Evolutionary conservation across 2,329 filamentous ascomycete genomes (phyloP).

Genomic region (Apiospora saccharicola): DNA sequence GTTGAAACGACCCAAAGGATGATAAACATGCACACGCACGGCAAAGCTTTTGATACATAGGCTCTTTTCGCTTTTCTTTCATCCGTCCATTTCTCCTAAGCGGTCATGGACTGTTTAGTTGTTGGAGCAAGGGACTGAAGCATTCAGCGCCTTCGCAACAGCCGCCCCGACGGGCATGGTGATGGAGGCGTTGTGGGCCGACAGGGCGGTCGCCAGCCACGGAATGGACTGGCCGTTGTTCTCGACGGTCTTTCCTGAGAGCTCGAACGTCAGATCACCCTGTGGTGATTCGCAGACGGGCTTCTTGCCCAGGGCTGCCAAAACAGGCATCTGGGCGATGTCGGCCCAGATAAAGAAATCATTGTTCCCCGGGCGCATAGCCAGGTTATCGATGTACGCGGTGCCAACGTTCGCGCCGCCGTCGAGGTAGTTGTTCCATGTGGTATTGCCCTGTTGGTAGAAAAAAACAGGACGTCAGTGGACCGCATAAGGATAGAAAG

Average conservation of each 20-base stretch:
- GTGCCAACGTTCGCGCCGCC: slow-evolving; percentile 60
- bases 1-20: background rate
- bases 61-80: background rate
- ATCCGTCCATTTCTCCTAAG: no score
- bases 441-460: slow-evolving; percentile 62
- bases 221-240: slow-evolving; percentile 59
- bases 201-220: slow-evolving; percentile 65
- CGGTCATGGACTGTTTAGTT: background rate
- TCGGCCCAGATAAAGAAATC: slow-evolving; percentile 60
- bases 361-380: slow-evolving; percentile 67
- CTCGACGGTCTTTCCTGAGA: slow-evolving; percentile 60
- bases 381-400: slow-evolving; percentile 60
- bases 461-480: background rate
- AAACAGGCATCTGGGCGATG: slow-evolving; percentile 57
- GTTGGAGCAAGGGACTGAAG: background rate
- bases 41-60: background rate
- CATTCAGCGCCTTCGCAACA: slow-evolving; percentile 35
- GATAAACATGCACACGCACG: background rate
- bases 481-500: background rate
- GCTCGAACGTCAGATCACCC: slow-evolving; percentile 61
- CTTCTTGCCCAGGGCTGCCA: slow-evolving; percentile 49
- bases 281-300: slow-evolving; percentile 57
- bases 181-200: slow-evolving; percentile 57
- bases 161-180: slow-evolving; percentile 59
- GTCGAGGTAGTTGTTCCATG: slow-evolving; percentile 63